These are phyloP conservation scores for Plectosphaerella sp. DNA, from an alignment of 2,329 filamentous ascomycete genomes.

Conservation along the genomic window DNA sequence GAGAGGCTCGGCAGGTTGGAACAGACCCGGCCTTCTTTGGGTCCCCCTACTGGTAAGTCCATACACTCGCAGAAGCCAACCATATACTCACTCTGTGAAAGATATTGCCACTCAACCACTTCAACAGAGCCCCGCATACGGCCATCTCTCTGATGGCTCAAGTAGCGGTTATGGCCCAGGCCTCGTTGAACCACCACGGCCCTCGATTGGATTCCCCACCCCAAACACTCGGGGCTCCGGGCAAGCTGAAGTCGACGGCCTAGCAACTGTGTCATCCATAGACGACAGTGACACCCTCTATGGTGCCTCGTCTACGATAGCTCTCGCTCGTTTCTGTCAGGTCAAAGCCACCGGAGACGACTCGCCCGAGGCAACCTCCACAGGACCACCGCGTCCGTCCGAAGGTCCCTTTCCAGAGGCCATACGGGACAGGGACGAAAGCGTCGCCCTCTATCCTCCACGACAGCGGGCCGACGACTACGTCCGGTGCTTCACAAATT, in stretches of 20 bases:
- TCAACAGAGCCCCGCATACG: background rate
- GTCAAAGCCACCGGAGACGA: background rate
- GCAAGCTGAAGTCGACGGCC: constrained; percentile 1
- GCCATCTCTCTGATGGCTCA: background rate
- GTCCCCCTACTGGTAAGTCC: too few relatives aligned
- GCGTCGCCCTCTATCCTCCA: background rate
- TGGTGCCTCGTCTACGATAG: constrained; percentile 4
- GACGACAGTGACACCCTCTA: constrained; percentile 3
- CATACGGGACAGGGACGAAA: background rate
- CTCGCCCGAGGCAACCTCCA: background rate
- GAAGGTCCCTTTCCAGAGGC: background rate
- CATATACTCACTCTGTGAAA: too few relatives aligned
- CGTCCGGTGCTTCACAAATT: constrained; percentile 10
- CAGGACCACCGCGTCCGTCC: background rate
- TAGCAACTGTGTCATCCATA: constrained; percentile 2
- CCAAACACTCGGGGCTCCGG: background rate
- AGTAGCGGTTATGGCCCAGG: background rate
- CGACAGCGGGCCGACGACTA: constrained; percentile 4
- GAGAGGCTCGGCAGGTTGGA: constrained; percentile 1
- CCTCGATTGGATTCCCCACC: background rate
- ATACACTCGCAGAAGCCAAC: too few relatives aligned
- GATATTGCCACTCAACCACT: background rate
- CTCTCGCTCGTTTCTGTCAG: background rate
- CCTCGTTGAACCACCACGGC: background rate
- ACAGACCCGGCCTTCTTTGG: background rate